Evolutionary conservation across 176 grass and related monocot species (phyloP).

Genomic region (Carex parvula): DNA sequence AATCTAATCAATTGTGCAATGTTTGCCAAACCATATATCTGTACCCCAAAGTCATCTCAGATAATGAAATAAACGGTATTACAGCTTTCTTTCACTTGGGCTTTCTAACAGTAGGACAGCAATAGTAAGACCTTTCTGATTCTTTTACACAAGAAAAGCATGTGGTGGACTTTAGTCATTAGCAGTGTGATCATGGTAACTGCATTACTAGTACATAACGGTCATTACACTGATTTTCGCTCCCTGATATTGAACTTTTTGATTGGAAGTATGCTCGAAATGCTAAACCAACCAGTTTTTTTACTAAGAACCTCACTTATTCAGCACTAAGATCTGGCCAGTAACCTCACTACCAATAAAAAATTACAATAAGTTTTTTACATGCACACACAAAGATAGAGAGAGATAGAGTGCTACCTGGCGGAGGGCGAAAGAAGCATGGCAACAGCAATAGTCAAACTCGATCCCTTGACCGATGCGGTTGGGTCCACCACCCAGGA

Average conservation of each 20-base stretch:
- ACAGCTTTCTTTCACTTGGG: neutral
- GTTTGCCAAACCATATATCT: neutral
- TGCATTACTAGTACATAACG: neutral
- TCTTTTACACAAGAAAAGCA: neutral
- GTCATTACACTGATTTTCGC: neutral
- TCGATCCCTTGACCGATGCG: slow-evolving; percentile 97
- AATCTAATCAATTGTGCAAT: neutral
- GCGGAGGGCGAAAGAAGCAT: slow-evolving; percentile 93
- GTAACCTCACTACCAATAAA: neutral
- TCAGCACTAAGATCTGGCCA: neutral
- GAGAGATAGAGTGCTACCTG: slow-evolving; percentile 51
- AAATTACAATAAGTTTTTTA: neutral
- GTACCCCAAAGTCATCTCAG: neutral
- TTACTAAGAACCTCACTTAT: neutral
- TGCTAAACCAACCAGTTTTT: neutral
- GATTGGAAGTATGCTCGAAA: neutral
- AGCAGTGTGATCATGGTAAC: neutral
- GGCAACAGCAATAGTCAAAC: slow-evolving; percentile 99
- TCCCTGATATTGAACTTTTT: neutral
- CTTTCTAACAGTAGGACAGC: neutral
- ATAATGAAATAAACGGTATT: neutral
- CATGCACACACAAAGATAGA: slow-evolving; percentile 5
- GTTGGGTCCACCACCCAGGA: slow-evolving; percentile 97
- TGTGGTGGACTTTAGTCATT: neutral
- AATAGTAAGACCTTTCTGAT: neutral